phyloP scores from a whole-genome alignment of 345 rosid genomes.

The Populus tremula region DNA sequence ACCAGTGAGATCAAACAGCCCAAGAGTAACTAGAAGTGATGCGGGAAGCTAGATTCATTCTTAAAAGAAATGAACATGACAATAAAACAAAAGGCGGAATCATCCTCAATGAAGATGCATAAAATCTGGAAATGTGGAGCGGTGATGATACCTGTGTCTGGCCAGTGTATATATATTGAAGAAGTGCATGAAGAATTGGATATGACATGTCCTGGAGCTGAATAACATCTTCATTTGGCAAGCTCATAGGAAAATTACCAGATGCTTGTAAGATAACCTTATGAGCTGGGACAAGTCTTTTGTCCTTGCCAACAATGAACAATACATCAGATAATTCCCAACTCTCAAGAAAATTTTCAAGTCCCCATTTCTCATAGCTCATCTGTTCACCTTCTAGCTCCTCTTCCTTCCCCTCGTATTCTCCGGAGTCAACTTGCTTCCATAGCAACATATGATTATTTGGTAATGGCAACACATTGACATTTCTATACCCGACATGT shows the following conservation, averaged over 20 bases:
- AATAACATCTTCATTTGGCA: constrained; percentile 44
- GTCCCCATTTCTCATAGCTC: constrained; percentile 74
- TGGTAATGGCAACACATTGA: constrained; percentile 78
- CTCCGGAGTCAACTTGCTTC: constrained; percentile 75
- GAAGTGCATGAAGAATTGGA: constrained; percentile 69
- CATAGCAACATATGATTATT: constrained; percentile 71
- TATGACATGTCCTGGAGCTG: constrained; percentile 50
- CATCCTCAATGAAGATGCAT: neutral
- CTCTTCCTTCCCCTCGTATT: constrained; percentile 47
- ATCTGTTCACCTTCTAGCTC: constrained; percentile 41
- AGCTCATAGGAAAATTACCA: constrained; percentile 60
- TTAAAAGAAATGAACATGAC: neutral
- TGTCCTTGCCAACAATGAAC: constrained; percentile 68
- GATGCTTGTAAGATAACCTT: constrained; percentile 78
- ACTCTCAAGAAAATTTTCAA: constrained; percentile 74
- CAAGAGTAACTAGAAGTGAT: neutral
- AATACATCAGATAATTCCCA: constrained; percentile 69
- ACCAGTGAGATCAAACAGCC: neutral
- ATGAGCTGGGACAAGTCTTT: constrained; percentile 75
- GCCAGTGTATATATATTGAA: constrained; percentile 73
- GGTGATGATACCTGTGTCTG: constrained; percentile 55
- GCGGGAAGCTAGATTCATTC: constrained; percentile 1
- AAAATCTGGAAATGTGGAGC: neutral
- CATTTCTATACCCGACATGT: constrained; percentile 95
- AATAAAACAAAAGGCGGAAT: neutral